Percentiles rank a stretch among this genome's conserved stretches.
These are phyloP conservation scores for Phyllosticta citribraziliensis DNA, from an alignment of 2,329 filamentous ascomycete genomes.

Conservation along the genomic window DNA sequence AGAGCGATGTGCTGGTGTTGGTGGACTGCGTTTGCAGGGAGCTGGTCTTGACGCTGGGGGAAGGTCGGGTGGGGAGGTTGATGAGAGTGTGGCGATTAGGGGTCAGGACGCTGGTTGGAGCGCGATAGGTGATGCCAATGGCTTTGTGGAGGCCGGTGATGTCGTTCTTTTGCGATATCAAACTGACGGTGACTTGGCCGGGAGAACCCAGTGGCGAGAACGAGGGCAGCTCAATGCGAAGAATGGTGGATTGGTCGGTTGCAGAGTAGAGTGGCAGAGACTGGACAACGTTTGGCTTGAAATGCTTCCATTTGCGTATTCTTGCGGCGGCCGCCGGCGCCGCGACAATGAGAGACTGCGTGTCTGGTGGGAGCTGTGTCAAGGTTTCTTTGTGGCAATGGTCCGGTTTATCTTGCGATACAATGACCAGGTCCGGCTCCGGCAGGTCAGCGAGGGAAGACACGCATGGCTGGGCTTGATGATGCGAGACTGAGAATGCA, in stretches of 20 bases:
- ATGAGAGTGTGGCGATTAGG: constrained; percentile 24
- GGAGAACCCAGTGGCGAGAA: constrained; percentile 41
- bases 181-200: constrained; percentile 63
- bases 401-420: constrained; percentile 55
- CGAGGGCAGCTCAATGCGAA: constrained; percentile 46
- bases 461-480: constrained; percentile 47
- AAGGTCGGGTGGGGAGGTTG: constrained; percentile 21
- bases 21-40: constrained; percentile 20
- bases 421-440: constrained; percentile 46
- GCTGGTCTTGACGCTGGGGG: background rate
- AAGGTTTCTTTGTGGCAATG: constrained; percentile 63
- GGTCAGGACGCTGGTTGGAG: constrained; percentile 38
- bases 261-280: constrained; percentile 25
- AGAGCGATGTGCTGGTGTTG: constrained; percentile 18
- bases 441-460: constrained; percentile 45
- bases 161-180: constrained; percentile 52
- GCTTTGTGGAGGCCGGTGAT: constrained; percentile 54
- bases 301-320: constrained; percentile 60
- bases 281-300: constrained; percentile 43
- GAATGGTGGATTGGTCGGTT: constrained; percentile 17
- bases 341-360: constrained; percentile 54
- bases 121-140: constrained; percentile 62
- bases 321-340: constrained; percentile 54
- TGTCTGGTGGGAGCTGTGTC: constrained; percentile 48
- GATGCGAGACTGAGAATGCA: constrained; percentile 50